These are phyloP conservation scores for Trichosanthes cucumerina DNA, from an alignment of 306 rosid genomes.

Conservation along the genomic window DNA sequence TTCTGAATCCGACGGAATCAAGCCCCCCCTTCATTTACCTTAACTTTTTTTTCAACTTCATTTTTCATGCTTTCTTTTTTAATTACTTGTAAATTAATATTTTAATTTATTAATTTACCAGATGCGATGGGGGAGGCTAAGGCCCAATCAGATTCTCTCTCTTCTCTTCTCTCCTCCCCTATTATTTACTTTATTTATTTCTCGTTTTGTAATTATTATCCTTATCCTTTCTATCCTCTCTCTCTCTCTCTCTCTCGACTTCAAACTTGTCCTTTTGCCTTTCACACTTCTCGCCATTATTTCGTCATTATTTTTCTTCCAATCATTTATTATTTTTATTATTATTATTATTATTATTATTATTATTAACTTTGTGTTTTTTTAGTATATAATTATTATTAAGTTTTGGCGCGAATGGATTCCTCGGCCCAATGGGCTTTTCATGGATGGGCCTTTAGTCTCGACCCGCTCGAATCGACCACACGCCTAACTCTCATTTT, in stretches of 20 bases:
- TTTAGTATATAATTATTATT: no score
- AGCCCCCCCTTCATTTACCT: background rate
- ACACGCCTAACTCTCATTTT: background rate
- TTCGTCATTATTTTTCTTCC: background rate
- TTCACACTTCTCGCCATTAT: background rate
- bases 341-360: background rate
- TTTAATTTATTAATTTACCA: background rate
- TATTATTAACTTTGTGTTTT: no score
- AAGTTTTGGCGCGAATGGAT: background rate
- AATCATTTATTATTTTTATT: background rate
- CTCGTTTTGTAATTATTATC: background rate
- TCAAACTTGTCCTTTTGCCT: constrained; percentile 9
- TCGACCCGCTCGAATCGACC: background rate
- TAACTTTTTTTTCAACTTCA: background rate
- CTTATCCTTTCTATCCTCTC: background rate
- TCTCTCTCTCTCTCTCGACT: background rate
- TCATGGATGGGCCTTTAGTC: background rate
- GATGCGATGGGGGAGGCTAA: no score
- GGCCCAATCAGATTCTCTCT: background rate
- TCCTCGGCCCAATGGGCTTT: constrained; percentile 2
- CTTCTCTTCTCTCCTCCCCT: background rate
- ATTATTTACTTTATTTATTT: background rate
- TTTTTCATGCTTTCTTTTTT: background rate
- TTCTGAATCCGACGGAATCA: background rate
- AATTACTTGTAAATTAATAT: background rate